phyloP scores from a whole-genome alignment of 805 yeast species.

The Metahyphopichia silvanorum region DNA sequence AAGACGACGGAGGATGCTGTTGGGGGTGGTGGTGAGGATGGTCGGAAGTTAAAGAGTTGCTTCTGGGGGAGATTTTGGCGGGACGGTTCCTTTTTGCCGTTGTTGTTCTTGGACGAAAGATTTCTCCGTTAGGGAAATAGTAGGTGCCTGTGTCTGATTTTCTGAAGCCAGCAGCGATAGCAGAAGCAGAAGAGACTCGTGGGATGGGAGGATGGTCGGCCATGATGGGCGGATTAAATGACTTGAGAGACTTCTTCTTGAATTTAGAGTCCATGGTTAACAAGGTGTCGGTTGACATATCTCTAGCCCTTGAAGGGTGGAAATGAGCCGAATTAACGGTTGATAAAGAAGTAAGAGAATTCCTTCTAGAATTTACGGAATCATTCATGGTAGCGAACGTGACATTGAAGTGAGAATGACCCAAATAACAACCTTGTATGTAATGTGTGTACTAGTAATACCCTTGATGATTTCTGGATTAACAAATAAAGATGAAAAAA shows the following conservation, averaged over 20 bases:
- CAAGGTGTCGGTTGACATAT: slow-evolving; percentile 37
- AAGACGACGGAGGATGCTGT: slow-evolving; percentile 4
- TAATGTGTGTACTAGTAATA: too few relatives aligned
- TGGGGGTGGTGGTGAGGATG: slow-evolving; percentile 4
- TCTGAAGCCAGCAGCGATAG: slow-evolving; percentile 5
- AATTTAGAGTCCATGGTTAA: slow-evolving; percentile 37
- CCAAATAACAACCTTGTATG: too few relatives aligned
- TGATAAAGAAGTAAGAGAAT: slow-evolving; percentile 29
- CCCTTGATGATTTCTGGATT: too few relatives aligned
- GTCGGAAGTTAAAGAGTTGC: slow-evolving; percentile 1
- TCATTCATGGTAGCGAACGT: too few relatives aligned
- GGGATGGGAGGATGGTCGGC: slow-evolving; percentile 3
- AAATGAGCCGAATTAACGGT: slow-evolving; percentile 9
- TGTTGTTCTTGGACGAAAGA: slow-evolving; percentile 44
- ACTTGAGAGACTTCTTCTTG: slow-evolving; percentile 31
- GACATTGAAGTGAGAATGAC: too few relatives aligned
- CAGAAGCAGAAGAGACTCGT: slow-evolving; percentile 1
- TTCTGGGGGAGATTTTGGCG: slow-evolving; percentile 11
- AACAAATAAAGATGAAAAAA: too few relatives aligned
- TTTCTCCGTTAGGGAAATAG: slow-evolving; percentile 54
- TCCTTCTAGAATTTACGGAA: slow-evolving; percentile 28
- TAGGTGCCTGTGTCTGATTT: slow-evolving; percentile 21
- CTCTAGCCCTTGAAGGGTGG: slow-evolving; percentile 19
- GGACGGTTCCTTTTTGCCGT: slow-evolving; percentile 42
- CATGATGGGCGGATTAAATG: slow-evolving; percentile 9